Base-by-base conservation (phyloP, 2,329 filamentous ascomycete genomes). In the Colletotrichum sp. region DNA sequence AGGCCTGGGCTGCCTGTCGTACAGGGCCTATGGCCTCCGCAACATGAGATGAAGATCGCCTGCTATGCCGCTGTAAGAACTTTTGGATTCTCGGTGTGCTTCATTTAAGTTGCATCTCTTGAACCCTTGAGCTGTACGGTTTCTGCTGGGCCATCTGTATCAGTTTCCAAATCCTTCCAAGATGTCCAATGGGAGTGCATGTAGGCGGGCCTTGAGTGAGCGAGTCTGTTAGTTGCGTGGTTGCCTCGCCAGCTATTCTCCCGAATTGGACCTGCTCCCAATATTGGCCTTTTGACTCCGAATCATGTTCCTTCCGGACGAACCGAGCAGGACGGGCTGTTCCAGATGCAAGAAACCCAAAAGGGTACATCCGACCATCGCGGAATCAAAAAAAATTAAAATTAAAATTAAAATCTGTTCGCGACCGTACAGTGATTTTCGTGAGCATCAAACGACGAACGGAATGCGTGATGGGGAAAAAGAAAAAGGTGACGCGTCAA, bases 401-500 rank as follows among this genome's bases (percentile, higher is more conserved):
- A 22, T 22, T 22, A 22, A 22, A 22, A 22, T 22, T 22, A 22
- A 22, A 22, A 4, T 56, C 7, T 13, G 6, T 3, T 27, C 25
- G 22, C 52, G 52, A 27, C 12, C 22, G 15, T 27, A 16, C 6
- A 32, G 16, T 8, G 36, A 16, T 39, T 28, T 39, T 36, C 4
- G 15, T 16, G 15, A 39, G 15, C 34, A 39, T 10, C 6, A 8
- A 28, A 25, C 13, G 12, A 12, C 10, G 30, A 15, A 30, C 36
- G 36, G 2, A 43, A 43, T 18, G 22, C 8, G 27, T 10, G 18
- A 43, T 3, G 25, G 25, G 30, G 56, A 66, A 66, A 62, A 32
- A 32, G 62, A 66, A 62, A 32, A 32, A 32, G n/a, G n/a, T n/a
- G n/a, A n/a, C n/a, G 16, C 27, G 73, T 75, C 73, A 75, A 75